phyloP scores from a whole-genome alignment of 495 filamentous ascomycete genomes.

The Massariosphaeria phaeospora region DNA sequence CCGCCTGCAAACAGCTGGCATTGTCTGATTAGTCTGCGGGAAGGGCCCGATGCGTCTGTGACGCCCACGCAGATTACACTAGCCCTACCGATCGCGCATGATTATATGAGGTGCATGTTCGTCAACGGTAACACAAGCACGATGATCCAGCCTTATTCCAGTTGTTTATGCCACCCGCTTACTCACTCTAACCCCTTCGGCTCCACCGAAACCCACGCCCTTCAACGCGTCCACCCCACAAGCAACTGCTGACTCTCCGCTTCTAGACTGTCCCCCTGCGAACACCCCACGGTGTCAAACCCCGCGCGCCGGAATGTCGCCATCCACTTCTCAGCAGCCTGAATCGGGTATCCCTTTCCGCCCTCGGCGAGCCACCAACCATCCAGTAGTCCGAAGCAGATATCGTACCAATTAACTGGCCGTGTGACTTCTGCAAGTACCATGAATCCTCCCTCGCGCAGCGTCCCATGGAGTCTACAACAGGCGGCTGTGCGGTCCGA shows the following conservation, averaged over 20 bases:
- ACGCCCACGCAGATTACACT: too few species aligned
- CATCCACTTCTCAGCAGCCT: background rate
- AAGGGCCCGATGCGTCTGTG: too few species aligned
- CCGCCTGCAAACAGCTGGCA: too few species aligned
- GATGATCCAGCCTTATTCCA: too few species aligned
- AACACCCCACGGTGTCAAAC: background rate
- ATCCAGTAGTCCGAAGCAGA: constrained; percentile 40
- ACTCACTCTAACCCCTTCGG: too few species aligned
- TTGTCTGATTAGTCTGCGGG: too few species aligned
- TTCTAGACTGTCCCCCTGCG: background rate
- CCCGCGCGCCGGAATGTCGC: background rate
- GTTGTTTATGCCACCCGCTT: too few species aligned
- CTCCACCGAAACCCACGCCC: too few species aligned
- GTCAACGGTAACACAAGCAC: too few species aligned
- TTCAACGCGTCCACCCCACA: background rate
- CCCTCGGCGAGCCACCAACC: constrained; percentile 42
- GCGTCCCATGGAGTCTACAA: background rate
- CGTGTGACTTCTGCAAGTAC: constrained; percentile 8
- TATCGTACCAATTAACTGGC: constrained; percentile 36
- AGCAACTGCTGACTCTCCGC: background rate
- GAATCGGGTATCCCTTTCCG: constrained; percentile 34
- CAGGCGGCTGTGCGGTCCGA: constrained; percentile 24
- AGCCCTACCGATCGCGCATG: too few species aligned
- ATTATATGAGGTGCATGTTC: too few species aligned
- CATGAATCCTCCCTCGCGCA: constrained; percentile 1